phyloP scores from a whole-genome alignment of 1,139 yeast species.

The Blastobotrys niveus region DNA sequence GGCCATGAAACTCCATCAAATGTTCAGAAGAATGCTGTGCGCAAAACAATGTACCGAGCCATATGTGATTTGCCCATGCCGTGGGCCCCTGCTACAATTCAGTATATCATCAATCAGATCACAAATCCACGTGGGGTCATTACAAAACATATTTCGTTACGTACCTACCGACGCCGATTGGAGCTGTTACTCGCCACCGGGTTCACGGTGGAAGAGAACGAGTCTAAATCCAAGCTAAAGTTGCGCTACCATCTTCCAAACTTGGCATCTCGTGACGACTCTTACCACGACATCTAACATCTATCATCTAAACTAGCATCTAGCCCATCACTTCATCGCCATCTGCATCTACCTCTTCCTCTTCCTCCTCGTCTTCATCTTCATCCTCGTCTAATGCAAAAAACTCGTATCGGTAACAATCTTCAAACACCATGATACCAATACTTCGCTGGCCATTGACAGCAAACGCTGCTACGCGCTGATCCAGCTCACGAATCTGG shows the following conservation, averaged over 20 bases:
- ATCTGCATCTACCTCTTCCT: neutral
- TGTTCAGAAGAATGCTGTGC: conserved; percentile 20
- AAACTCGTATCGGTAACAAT: conserved; percentile 22
- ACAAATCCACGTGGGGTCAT: neutral
- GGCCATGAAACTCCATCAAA: conserved; percentile 22
- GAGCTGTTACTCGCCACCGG: neutral
- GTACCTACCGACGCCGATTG: neutral
- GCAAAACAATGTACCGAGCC: conserved; percentile 16
- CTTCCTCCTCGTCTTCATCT: conserved; percentile 15
- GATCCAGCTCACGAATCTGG: neutral
- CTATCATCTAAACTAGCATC: too few relatives aligned
- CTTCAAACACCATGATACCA: conserved; percentile 23
- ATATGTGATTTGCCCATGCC: conserved; percentile 20
- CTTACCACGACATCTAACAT: too few relatives aligned
- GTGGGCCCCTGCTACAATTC: conserved; percentile 19
- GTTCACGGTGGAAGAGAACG: neutral
- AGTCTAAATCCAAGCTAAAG: too few relatives aligned
- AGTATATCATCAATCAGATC: conserved; percentile 18
- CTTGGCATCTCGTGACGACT: neutral
- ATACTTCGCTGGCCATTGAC: conserved; percentile 24
- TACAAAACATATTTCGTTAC: neutral
- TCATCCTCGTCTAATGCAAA: conserved; percentile 23
- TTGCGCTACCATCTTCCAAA: neutral
- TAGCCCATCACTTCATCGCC: conserved; percentile 1
- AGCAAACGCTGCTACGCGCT: conserved; percentile 10